Percentiles rank a stretch among this genome's conserved stretches.
phyloP scores from a whole-genome alignment of 2,329 filamentous ascomycete genomes.

The Boeremia lycopersici region DNA sequence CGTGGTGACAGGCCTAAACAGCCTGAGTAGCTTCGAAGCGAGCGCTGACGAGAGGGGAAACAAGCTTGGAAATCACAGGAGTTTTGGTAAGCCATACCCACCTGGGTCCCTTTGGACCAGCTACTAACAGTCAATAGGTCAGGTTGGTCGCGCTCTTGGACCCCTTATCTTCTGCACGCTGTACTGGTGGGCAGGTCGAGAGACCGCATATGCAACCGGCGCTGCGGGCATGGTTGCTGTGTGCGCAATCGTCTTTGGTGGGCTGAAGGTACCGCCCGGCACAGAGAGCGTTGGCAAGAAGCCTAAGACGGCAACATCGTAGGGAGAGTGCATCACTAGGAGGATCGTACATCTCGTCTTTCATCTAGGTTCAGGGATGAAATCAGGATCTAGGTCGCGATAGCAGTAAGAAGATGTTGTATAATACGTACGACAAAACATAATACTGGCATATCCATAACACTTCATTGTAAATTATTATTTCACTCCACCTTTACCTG shows the following conservation, averaged over 20 bases:
- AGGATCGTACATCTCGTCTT: neutral
- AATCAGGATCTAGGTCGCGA: neutral
- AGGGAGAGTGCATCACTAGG: neutral
- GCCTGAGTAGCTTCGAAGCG: conserved; percentile 89
- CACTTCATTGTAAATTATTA: neutral
- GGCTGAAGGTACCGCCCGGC: conserved; percentile 68
- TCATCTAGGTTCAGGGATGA: too few species aligned
- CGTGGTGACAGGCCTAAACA: conserved; percentile 92
- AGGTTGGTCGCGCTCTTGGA: conserved; percentile 84
- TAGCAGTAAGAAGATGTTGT: neutral
- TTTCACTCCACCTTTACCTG: neutral
- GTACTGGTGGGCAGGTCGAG: conserved; percentile 97
- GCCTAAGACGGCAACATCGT: conserved; percentile 17
- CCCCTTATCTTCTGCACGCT: conserved; percentile 90
- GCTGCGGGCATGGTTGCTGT: conserved; percentile 81
- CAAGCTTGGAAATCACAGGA: conserved; percentile 82
- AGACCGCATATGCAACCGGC: conserved; percentile 82
- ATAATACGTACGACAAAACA: too few species aligned
- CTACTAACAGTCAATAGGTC: conserved; percentile 61
- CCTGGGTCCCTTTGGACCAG: neutral
- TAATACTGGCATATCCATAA: neutral
- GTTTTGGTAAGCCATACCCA: conserved; percentile 54
- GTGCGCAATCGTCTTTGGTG: conserved; percentile 70
- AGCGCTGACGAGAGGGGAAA: conserved; percentile 78
- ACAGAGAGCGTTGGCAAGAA: conserved; percentile 42